Evolutionary conservation across 805 yeast genomes (phyloP), one percentile per base, ranked within the genome.

Genomic region (Yarrowia porcina): DNA sequence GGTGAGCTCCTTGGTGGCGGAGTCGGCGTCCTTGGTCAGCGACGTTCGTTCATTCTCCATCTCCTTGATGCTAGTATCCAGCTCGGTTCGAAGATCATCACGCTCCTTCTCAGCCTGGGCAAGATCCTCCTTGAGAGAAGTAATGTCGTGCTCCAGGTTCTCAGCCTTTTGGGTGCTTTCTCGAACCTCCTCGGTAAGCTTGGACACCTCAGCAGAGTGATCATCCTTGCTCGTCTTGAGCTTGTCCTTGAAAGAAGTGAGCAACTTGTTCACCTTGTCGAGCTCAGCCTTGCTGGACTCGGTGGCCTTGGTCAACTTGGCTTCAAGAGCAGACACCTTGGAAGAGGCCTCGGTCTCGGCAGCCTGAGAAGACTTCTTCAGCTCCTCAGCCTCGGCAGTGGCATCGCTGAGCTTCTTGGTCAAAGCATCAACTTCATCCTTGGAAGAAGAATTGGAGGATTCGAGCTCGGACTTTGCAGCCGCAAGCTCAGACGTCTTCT

Each of bases 391-490:
- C 12, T 36, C 59, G 13, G 44, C 17, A 17, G 44, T 36, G 15
- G 59, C 59, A 36, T 30, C 33, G 10, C 18, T 52, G 13, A 52
- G 32, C n/a, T 52, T 52, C 25, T 35, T 33, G 23, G 42, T 52
- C 12, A 52, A 44, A 17, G 49, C n/a, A 7, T 27, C 32, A 4
- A 39, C 20, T 17, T 56, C 39, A 21, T 54, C 36, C 45, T 54
- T 30, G 35, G 61, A 38, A 27, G 61, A 25, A 12, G 35, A 15
- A 28, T 6, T 13, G 8, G 35, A 38, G 12, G 61, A 61, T 15
- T 44, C 63, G 13, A 21, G 21, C 39, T 64, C 65, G 4, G 64
- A 35, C 49, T 66, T 66, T 52, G 56, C 32, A 18, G 42, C 28
- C 4, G 27, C 62, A 21, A 39, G 41, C 59, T 41, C 44, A 17